Base-by-base conservation (phyloP, 2,329 filamentous ascomycete species). In the Calonectria naviculata region DNA sequence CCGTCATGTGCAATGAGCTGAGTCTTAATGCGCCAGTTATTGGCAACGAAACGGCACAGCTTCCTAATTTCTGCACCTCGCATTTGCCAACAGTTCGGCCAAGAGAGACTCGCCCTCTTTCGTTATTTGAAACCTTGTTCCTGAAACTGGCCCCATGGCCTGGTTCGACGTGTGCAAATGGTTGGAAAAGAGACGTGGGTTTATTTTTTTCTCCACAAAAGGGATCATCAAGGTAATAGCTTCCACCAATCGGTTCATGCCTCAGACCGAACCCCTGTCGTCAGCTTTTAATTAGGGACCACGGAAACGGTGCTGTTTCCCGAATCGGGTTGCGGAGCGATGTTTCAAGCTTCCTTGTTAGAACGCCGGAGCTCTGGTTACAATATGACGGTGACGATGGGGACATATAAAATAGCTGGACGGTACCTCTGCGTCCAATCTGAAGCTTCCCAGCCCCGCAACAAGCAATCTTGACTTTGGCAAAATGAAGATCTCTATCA, bases 161-260 rank as follows among this genome's bases (percentile, higher is more conserved):
- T n/a, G 52, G 44, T 54, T 61, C 21, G 28, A 17, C 21, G 34
- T 24, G 21, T 7, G 5, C 2, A 38, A 58, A 58, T 58, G 21
- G 31, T 36, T 24, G 34, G 21, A 58, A 44, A 62, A 62, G 60
- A 21, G 58, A 42, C 34, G 44, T 52, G 56, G 56, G 46, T 44
- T 52, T 65, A 63, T 34, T 31, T 44, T 49, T 56, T 65, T 65
- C 47, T 62, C 65, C 56, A 54, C 56, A 61, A 67, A 42, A 60
- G 44, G 65, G 65, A 54, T 42, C 15, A 54, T 36, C 34, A 44
- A 44, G 9, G 26, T 9, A 46, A 54, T 21, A 19, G 38, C 67
- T 68, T 68, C 67, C 67, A 68, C 67, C 67, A 68, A 68, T 68
- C 67, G 67, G 67, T 34, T 31, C 38, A 64, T 38, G 36, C 13